phyloP scores from a whole-genome alignment of 352 stramenopile genomes.

The Hyaloperonospora arabidopsidis region DNA sequence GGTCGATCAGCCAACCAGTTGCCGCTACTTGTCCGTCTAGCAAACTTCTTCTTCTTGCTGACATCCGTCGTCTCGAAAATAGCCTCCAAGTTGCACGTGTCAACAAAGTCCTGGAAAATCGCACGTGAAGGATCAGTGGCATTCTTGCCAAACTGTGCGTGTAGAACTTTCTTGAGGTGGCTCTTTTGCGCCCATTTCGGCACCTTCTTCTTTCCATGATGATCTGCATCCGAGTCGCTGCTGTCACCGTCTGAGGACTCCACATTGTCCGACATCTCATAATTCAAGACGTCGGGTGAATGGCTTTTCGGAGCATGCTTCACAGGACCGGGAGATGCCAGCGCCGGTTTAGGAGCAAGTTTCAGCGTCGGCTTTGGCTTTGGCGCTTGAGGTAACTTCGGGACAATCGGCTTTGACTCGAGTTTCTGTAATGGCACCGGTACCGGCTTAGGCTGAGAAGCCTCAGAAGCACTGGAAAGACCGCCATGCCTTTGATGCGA shows the following conservation, averaged over 20 bases:
- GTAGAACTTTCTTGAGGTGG: conserved; percentile 61
- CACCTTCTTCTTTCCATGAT: conserved; percentile 65
- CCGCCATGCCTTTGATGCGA: conserved; percentile 21
- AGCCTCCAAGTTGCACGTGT: conserved; percentile 74
- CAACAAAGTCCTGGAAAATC: conserved; percentile 81
- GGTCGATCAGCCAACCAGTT: conserved; percentile 80
- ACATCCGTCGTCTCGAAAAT: conserved; percentile 74
- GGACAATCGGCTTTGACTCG: conserved; percentile 8
- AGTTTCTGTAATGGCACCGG: conserved; percentile 5
- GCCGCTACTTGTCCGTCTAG: conserved; percentile 69
- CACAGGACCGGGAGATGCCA: conserved; percentile 4
- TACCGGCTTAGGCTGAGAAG: conserved; percentile 13
- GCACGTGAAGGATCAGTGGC: conserved; percentile 63
- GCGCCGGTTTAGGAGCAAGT: conserved; percentile 4
- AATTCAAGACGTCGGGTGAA: conserved; percentile 35
- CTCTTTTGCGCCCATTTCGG: conserved; percentile 70
- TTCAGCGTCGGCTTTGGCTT: conserved; percentile 15
- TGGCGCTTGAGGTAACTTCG: conserved; percentile 9
- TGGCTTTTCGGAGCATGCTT: conserved; percentile 27
- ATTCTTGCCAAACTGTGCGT: conserved; percentile 64
- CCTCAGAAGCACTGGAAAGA: conserved; percentile 16
- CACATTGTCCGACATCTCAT: conserved; percentile 78
- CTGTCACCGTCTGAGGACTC: conserved; percentile 43
- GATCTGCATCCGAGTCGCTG: conserved; percentile 40
- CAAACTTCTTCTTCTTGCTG: conserved; percentile 73